Percentiles rank a stretch among this genome's conserved stretches.
Conservation (phyloP, 2,329 filamentous ascomycete species). For the Hypoxylon sp. region DNA sequence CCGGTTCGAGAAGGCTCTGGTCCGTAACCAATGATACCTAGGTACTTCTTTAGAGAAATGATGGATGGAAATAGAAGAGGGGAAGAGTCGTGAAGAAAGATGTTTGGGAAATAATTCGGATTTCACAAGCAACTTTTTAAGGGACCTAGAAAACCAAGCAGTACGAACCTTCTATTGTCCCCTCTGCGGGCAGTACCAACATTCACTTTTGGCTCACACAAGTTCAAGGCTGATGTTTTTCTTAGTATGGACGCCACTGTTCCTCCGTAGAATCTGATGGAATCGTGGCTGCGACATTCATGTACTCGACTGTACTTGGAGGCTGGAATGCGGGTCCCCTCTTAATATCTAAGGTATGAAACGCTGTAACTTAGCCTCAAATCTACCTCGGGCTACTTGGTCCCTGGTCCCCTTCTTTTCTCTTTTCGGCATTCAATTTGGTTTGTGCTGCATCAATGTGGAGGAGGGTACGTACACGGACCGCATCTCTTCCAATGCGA, state of each 20-base stretch:
- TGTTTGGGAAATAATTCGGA: constrained; percentile 3
- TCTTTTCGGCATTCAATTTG: constrained; percentile 43
- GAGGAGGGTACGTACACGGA: constrained; percentile 28
- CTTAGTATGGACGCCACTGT: constrained; percentile 52
- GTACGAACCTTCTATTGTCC: constrained; percentile 26
- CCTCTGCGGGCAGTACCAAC: constrained; percentile 18
- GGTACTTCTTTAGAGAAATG: not conserved
- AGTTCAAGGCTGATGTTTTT: constrained; percentile 51
- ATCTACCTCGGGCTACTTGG: constrained; percentile 46
- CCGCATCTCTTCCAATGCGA: constrained; percentile 17
- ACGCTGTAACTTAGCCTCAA: constrained; percentile 45
- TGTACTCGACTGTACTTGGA: constrained; percentile 46
- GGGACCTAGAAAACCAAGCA: constrained; percentile 8
- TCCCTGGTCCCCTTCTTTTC: constrained; percentile 26
- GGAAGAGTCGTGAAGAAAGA: constrained; percentile 10
- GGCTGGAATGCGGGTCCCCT: constrained; percentile 34
- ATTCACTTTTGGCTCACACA: constrained; percentile 4
- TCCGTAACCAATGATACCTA: constrained; percentile 18
- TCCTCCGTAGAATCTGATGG: constrained; percentile 55
- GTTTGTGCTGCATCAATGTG: constrained; percentile 41
- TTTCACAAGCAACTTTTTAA: constrained; percentile 27
- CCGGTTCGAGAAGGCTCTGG: constrained; percentile 50
- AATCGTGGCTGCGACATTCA: constrained; percentile 52
- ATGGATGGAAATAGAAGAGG: constrained; percentile 16
- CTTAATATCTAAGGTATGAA: not conserved